These are phyloP conservation scores for Hymenoscyphus fraxineus DNA, from an alignment of 2,329 filamentous ascomycete genomes.

Conservation along the genomic window DNA sequence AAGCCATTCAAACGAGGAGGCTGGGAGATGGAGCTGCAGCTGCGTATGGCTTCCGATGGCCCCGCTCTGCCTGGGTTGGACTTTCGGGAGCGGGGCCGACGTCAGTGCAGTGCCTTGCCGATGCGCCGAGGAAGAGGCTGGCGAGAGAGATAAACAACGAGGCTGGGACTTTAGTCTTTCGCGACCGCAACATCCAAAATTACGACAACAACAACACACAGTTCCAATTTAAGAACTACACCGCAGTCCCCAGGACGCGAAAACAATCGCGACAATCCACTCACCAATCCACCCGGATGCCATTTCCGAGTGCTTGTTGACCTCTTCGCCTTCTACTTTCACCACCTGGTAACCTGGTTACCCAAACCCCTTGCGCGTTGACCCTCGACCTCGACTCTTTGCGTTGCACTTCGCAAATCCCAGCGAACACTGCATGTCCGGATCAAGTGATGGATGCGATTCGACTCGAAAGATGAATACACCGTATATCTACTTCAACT, in stretches of 20 bases:
- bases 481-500: neutral
- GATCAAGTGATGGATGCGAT: neutral
- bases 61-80: too few relatives aligned
- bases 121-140: neutral
- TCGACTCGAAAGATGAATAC: too few relatives aligned
- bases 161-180: constrained; percentile 4
- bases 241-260: neutral
- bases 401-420: neutral
- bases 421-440: neutral
- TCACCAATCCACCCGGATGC: neutral
- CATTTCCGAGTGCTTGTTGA: neutral
- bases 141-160: constrained; percentile 1
- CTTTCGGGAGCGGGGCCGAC: neutral
- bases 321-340: too few relatives aligned
- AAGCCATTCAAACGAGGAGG: neutral
- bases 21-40: neutral
- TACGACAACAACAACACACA: neutral
- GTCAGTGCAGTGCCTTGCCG: neutral
- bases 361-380: neutral
- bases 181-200: neutral
- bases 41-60: too few relatives aligned
- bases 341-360: neutral
- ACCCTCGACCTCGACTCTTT: neutral
- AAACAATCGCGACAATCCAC: neutral
- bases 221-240: neutral